Evolutionary conservation across 2,329 filamentous ascomycete species (phyloP).

Genomic region (Calonectria leucothoes): DNA sequence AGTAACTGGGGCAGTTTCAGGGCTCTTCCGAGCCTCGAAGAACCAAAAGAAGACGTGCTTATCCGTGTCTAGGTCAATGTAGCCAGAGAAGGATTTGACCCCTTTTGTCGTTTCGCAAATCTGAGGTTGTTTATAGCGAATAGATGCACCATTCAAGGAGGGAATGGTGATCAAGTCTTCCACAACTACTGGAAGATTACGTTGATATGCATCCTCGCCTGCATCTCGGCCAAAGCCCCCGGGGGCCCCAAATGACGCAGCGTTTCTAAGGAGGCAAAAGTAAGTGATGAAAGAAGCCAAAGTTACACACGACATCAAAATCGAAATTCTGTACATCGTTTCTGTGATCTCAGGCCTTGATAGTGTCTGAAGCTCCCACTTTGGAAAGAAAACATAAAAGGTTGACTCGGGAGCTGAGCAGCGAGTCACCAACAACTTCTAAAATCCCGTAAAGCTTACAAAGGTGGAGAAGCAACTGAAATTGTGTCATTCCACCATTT

Average conservation of each 20-base stretch:
- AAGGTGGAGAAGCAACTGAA: not conserved
- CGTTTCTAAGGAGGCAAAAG: not conserved
- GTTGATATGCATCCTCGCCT: not conserved
- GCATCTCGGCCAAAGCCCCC: not conserved
- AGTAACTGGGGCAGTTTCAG: slow-evolving; percentile 49
- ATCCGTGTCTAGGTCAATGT: slow-evolving; percentile 44
- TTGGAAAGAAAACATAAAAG: not conserved
- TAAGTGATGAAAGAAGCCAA: not conserved
- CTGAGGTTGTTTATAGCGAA: slow-evolving; percentile 28
- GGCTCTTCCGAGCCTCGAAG: slow-evolving; percentile 38
- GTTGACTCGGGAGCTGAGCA: not conserved
- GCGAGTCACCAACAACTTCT: not conserved
- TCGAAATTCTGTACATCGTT: not conserved
- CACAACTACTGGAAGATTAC: not conserved
- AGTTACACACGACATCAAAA: not conserved
- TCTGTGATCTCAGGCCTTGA: not conserved
- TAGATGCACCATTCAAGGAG: slow-evolving; percentile 6
- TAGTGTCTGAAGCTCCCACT: not conserved
- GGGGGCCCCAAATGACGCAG: not conserved
- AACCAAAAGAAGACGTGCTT: slow-evolving; percentile 39
- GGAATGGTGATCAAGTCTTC: slow-evolving; percentile 19
- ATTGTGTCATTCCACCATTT: not conserved
- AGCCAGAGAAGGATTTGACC: slow-evolving; percentile 58
- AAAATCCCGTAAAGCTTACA: not conserved
- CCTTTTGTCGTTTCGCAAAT: slow-evolving; percentile 55